A percentile compares a stretch with the other conserved stretches of the same genome.
Conservation (phyloP, 2,329 filamentous ascomycete species). For the Sporothrix brunneoviolacea region DNA sequence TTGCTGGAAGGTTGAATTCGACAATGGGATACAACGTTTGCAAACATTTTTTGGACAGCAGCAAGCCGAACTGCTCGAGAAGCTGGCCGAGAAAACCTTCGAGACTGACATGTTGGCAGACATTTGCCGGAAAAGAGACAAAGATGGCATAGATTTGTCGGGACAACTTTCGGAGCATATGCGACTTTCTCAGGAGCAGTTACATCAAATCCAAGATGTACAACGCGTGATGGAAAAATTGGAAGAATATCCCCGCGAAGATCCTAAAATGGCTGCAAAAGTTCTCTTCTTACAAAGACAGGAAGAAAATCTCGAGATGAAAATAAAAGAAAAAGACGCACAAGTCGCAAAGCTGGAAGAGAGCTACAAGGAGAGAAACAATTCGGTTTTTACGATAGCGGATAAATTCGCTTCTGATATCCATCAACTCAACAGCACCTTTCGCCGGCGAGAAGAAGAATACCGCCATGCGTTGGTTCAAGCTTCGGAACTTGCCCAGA, state of each 20-base stretch:
- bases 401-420: constrained; percentile 6
- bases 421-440: constrained; percentile 2
- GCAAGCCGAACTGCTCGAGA: not conserved
- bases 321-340: constrained; percentile 9
- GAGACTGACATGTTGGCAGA: not conserved
- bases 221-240: not conserved
- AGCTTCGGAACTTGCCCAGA: constrained; percentile 2
- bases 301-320: not conserved
- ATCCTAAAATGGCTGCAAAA: not conserved
- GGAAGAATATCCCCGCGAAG: not conserved
- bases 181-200: not conserved
- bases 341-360: constrained; percentile 12
- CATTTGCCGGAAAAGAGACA: constrained; percentile 10
- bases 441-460: constrained; percentile 11
- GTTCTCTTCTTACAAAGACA: constrained; percentile 1
- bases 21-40: not conserved
- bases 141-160: not conserved
- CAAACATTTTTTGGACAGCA: not conserved
- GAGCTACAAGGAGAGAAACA: constrained; percentile 5
- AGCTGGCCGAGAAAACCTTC: not conserved
- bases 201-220: not conserved
- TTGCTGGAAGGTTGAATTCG: not conserved
- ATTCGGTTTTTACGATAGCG: not conserved
- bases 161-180: constrained; percentile 1
- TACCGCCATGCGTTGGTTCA: constrained; percentile 10